These are phyloP conservation scores for Penicillium sp. DNA, from an alignment of 2,329 filamentous ascomycete genomes.

Conservation along the genomic window DNA sequence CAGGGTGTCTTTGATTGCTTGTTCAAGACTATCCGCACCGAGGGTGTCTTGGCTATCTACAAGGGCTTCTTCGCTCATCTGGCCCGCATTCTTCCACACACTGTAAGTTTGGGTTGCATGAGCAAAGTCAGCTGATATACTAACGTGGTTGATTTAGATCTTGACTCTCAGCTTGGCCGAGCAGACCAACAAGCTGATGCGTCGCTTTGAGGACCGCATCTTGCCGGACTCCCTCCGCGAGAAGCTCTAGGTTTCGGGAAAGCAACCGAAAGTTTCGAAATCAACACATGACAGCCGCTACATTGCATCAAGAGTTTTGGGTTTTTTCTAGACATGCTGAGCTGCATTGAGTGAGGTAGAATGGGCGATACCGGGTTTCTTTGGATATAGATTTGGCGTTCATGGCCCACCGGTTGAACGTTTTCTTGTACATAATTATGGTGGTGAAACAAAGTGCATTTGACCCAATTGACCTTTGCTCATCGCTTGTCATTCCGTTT, in stretches of 20 bases:
- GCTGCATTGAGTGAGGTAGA: not conserved
- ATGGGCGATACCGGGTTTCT: not conserved
- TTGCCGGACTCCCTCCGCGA: conserved; percentile 50
- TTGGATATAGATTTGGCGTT: conserved; percentile 10
- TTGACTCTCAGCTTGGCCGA: conserved; percentile 90
- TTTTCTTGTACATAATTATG: conserved; percentile 1
- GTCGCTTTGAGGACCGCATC: conserved; percentile 69
- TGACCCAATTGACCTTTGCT: not conserved
- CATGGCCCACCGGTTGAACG: not conserved
- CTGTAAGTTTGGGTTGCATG: conserved; percentile 50
- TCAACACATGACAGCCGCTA: not conserved
- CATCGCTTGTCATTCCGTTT: too few relatives aligned
- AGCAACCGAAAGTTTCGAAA: not conserved
- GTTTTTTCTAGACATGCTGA: not conserved
- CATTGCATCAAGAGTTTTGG: conserved; percentile 1
- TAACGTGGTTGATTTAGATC: conserved; percentile 55
- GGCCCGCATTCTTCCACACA: conserved; percentile 91
- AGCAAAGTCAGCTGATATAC: conserved; percentile 1
- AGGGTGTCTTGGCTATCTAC: conserved; percentile 91
- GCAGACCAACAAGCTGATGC: conserved; percentile 93
- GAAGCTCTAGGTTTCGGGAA: conserved; percentile 43
- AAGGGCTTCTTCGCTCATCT: conserved; percentile 97
- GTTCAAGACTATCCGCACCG: conserved; percentile 84
- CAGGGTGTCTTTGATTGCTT: conserved; percentile 89
- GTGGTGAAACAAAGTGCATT: not conserved